A percentile compares a stretch with the other conserved stretches of the same genome.
These are phyloP conservation scores for Torulaspora pretoriensis DNA, from an alignment of 1,139 yeast genomes.

Conservation along the genomic window DNA sequence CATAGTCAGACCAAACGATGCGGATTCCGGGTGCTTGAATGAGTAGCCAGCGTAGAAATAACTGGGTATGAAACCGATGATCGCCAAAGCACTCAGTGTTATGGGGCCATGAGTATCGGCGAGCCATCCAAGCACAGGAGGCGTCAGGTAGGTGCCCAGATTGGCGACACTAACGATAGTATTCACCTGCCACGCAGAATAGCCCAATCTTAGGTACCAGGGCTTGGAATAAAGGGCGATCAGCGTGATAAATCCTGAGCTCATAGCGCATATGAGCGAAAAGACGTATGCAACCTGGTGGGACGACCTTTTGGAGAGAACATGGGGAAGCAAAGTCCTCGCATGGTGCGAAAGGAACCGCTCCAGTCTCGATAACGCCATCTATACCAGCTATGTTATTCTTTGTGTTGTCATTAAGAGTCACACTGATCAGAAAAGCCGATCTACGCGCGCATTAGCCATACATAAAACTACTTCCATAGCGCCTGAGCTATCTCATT, in stretches of 20 bases:
- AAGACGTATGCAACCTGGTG: constrained; percentile 39
- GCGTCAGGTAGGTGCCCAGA: constrained; percentile 78
- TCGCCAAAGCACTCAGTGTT: constrained; percentile 58
- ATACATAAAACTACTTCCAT: constrained; percentile 12
- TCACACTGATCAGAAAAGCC: not conserved
- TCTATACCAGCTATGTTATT: constrained; percentile 3
- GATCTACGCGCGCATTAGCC: constrained; percentile 1
- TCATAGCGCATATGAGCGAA: constrained; percentile 54
- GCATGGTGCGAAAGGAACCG: constrained; percentile 40
- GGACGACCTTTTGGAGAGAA: constrained; percentile 33
- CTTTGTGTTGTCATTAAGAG: not conserved
- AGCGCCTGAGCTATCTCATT: constrained; percentile 29
- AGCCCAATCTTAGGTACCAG: constrained; percentile 54
- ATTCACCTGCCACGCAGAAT: constrained; percentile 70
- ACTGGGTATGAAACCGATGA: constrained; percentile 67
- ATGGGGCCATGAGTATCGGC: constrained; percentile 87
- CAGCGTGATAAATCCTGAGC: constrained; percentile 76
- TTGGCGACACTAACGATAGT: constrained; percentile 70
- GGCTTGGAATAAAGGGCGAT: constrained; percentile 76
- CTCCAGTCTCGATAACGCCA: constrained; percentile 35
- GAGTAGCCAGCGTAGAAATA: constrained; percentile 51
- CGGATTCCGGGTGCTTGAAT: constrained; percentile 26
- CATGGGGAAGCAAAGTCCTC: constrained; percentile 33
- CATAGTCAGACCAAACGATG: constrained; percentile 29
- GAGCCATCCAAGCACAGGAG: constrained; percentile 76